These are phyloP conservation scores for Forsythia viridissima DNA, from an alignment of 257 asterid species.

Conservation along the genomic window DNA sequence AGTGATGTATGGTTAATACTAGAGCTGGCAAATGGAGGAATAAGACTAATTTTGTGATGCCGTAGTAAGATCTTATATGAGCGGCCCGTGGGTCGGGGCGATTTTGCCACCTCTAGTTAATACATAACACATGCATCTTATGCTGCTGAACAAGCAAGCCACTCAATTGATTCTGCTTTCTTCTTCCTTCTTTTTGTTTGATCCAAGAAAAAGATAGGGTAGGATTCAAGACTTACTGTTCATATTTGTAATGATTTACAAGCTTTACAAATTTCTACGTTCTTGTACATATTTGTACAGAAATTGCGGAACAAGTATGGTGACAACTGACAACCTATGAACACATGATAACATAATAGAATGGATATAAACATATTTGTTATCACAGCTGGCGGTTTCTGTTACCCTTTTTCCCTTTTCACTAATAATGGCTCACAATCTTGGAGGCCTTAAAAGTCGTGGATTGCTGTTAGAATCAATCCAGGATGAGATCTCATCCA, in stretches of 20 bases:
- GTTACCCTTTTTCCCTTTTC: background rate
- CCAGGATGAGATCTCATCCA: conserved; percentile 68
- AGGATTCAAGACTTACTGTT: too few relatives aligned
- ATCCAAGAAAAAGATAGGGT: too few relatives aligned
- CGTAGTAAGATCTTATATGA: too few relatives aligned
- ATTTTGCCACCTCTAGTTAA: too few relatives aligned
- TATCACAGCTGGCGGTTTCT: background rate
- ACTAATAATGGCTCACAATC: background rate
- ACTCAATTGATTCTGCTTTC: too few relatives aligned
- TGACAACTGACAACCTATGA: background rate
- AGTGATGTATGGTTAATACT: too few relatives aligned
- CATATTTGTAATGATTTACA: background rate
- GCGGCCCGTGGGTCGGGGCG: too few relatives aligned
- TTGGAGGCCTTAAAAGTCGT: conserved; percentile 41
- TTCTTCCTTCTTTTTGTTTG: too few relatives aligned
- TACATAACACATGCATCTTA: too few relatives aligned
- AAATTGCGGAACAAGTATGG: background rate
- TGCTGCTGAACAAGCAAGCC: too few relatives aligned
- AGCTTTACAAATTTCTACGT: background rate
- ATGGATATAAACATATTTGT: background rate
- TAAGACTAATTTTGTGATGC: too few relatives aligned
- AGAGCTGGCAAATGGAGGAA: too few relatives aligned
- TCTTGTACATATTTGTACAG: background rate
- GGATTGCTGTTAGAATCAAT: conserved; percentile 64
- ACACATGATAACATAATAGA: background rate